Percentiles rank a stretch among this genome's conserved stretches.
These are phyloP conservation scores for Brasenia schreberi DNA, from an alignment of 164 flowering plant genomes.

Conservation along the genomic window DNA sequence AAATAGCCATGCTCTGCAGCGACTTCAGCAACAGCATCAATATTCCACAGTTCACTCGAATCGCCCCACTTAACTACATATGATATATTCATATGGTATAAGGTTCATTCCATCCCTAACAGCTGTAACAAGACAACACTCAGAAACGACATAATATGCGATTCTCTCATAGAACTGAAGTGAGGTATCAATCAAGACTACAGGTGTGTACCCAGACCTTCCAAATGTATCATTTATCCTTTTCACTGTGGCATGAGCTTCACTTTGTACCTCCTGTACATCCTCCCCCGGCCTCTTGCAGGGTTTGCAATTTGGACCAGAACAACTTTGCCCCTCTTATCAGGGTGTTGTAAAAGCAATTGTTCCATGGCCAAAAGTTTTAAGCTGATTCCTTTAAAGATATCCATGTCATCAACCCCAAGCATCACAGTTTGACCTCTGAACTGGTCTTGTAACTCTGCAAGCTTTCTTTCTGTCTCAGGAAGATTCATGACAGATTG, in stretches of 20 bases:
- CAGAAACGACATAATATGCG: constrained; percentile 41
- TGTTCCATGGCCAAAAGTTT: constrained; percentile 52
- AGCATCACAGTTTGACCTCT: constrained; percentile 31
- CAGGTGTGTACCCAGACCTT: constrained; percentile 34
- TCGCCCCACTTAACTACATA: constrained; percentile 51
- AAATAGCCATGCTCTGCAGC: constrained; percentile 64
- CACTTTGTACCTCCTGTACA: constrained; percentile 43
- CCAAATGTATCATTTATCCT: constrained; percentile 37
- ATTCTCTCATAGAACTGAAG: constrained; percentile 44
- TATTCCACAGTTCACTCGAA: constrained; percentile 60
- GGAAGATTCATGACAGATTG: constrained; percentile 31
- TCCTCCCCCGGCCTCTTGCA: constrained; percentile 53
- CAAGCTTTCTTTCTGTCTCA: constrained; percentile 29
- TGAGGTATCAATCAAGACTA: constrained; percentile 34
- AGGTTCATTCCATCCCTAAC: constrained; percentile 67
- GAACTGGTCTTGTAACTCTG: constrained; percentile 24
- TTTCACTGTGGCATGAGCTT: constrained; percentile 28
- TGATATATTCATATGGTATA: constrained; percentile 45
- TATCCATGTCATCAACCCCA: constrained; percentile 67
- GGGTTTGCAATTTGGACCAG: constrained; percentile 57
- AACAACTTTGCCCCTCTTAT: constrained; percentile 38
- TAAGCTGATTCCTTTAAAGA: constrained; percentile 52
- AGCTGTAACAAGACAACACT: constrained; percentile 54
- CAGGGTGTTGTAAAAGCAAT: constrained; percentile 37
- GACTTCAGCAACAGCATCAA: constrained; percentile 48